Percentiles rank a stretch among this genome's conserved stretches.
phyloP scores from a whole-genome alignment of 23 red algal genomes.

The Agarophyton chilense region DNA sequence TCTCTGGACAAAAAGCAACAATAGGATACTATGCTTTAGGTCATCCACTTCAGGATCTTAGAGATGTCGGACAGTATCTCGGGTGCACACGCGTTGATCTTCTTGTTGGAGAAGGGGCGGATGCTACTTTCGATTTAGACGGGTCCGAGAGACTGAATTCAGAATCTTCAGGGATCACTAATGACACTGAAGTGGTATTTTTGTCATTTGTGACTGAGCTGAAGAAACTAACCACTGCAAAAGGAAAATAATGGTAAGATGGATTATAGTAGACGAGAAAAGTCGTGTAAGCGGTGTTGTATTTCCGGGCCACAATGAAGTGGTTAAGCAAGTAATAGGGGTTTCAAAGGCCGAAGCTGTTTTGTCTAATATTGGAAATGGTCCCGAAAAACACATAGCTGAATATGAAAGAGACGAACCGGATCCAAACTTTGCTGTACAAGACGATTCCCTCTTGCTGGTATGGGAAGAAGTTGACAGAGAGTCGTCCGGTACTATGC shows the following conservation, averaged over 20 bases:
- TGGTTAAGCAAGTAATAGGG: slow-evolving; percentile 3
- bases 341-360: background rate
- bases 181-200: slow-evolving; percentile 40
- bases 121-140: slow-evolving; percentile 1
- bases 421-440: slow-evolving; percentile 13
- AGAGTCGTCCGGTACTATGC: slow-evolving; percentile 61
- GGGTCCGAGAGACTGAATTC: background rate
- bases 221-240: slow-evolving; percentile 52
- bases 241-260: slow-evolving; percentile 60
- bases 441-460: slow-evolving; percentile 60
- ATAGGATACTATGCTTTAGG: slow-evolving; percentile 79
- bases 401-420: background rate
- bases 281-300: slow-evolving; percentile 54
- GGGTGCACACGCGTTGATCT: slow-evolving; percentile 37
- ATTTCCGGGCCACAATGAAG: slow-evolving; percentile 52
- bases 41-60: slow-evolving; percentile 62
- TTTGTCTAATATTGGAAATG: background rate
- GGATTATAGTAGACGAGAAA: slow-evolving; percentile 36
- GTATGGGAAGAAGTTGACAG: slow-evolving; percentile 74
- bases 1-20: slow-evolving; percentile 57
- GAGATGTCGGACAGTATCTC: slow-evolving; percentile 8
- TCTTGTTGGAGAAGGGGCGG: slow-evolving; percentile 51
- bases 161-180: background rate
- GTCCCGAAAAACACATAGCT: too few relatives aligned
- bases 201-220: slow-evolving; percentile 50